These are phyloP conservation scores for Thuja plicata DNA, from an alignment of 83 land plant species.

Conservation along the genomic window DNA sequence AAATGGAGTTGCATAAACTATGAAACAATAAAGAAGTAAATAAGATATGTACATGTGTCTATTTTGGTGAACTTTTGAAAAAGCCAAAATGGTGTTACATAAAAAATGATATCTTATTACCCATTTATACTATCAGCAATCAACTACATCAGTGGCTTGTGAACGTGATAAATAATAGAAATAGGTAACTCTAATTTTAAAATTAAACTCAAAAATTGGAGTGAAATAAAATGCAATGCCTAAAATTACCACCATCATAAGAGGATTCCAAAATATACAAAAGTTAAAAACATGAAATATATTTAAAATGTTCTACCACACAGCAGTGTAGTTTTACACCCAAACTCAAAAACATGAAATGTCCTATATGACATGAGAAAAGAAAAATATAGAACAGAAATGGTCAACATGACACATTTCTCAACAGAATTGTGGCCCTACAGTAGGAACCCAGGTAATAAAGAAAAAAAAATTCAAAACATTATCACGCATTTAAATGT, in stretches of 20 bases:
- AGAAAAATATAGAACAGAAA: neutral
- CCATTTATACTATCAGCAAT: neutral
- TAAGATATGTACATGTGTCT: neutral
- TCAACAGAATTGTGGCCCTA: neutral
- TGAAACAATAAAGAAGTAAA: neutral
- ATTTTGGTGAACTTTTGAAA: neutral
- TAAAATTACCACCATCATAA: neutral
- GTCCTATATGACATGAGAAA: too few species aligned
- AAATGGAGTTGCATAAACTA: conserved; percentile 91
- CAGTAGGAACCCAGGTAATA: neutral
- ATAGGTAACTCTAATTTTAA: neutral
- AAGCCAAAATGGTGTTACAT: neutral
- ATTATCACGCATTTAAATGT: too few species aligned
- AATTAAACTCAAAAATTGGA: neutral
- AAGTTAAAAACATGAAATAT: neutral
- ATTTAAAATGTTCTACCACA: neutral
- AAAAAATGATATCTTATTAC: neutral
- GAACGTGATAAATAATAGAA: neutral
- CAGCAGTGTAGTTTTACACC: too few species aligned
- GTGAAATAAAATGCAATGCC: neutral
- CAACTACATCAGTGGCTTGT: neutral
- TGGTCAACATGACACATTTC: neutral
- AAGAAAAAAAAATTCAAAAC: neutral
- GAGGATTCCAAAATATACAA: neutral
- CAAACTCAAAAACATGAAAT: neutral